Conservation (phyloP, 805 yeast species). For the Saccharomycopsis olivae region DNA sequence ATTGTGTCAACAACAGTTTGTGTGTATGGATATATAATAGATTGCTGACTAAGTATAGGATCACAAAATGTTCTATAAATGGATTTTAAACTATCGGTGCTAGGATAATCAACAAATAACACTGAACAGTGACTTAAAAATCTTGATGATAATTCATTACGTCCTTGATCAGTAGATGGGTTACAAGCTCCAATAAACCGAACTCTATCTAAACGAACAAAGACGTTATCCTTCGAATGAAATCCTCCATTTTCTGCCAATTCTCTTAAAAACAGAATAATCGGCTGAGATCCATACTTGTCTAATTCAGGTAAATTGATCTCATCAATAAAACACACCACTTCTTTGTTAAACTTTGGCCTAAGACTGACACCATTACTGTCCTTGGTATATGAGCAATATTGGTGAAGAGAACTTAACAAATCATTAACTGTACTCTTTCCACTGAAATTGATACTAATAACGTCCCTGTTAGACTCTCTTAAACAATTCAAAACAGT, state of each 20-base stretch:
- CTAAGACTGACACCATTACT: slow-evolving; percentile 41
- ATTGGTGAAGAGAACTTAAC: slow-evolving; percentile 57
- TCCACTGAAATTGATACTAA: slow-evolving; percentile 64
- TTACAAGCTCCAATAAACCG: slow-evolving; percentile 96
- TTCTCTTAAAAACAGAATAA: slow-evolving; percentile 64
- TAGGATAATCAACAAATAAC: slow-evolving; percentile 74
- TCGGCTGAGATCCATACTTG: slow-evolving; percentile 60
- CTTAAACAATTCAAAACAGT: slow-evolving; percentile 61
- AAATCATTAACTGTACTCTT: slow-evolving; percentile 23
- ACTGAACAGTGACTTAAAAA: slow-evolving; percentile 59
- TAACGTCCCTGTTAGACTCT: slow-evolving; percentile 43
- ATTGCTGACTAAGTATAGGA: slow-evolving; percentile 4
- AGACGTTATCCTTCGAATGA: slow-evolving; percentile 51
- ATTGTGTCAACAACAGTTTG: slow-evolving; percentile 46
- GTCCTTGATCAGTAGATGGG: slow-evolving; percentile 74
- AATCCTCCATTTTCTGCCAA: slow-evolving; percentile 66
- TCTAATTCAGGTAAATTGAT: slow-evolving; percentile 73
- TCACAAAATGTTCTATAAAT: slow-evolving; percentile 54
- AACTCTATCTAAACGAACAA: slow-evolving; percentile 56
- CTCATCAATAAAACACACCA: slow-evolving; percentile 86
- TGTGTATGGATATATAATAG: background rate
- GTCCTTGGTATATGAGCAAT: slow-evolving; percentile 49
- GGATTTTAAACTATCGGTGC: slow-evolving; percentile 43
- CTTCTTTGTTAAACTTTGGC: slow-evolving; percentile 59
- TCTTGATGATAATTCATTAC: slow-evolving; percentile 45